Percentiles rank a stretch among this genome's conserved stretches.
phyloP scores from a whole-genome alignment of 495 filamentous ascomycete species.

The Penicillium lagena region DNA sequence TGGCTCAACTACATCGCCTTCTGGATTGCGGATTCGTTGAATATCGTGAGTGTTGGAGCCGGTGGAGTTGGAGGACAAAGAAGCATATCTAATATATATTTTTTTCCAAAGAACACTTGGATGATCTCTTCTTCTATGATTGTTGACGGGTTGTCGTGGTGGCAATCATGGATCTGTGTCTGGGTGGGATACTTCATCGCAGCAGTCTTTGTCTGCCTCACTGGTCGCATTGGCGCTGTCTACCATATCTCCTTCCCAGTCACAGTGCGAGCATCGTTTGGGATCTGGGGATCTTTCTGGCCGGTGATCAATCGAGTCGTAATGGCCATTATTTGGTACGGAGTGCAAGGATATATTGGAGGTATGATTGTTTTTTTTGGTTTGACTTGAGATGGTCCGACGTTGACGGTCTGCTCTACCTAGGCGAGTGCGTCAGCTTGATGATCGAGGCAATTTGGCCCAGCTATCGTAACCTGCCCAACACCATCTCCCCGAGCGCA shows the following conservation, averaged over 20 bases:
- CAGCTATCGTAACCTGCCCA: constrained; percentile 56
- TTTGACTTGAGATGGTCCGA: neutral
- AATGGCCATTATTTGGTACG: constrained; percentile 75
- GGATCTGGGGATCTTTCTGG: constrained; percentile 85
- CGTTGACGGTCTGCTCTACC: neutral
- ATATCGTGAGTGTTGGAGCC: constrained; percentile 54
- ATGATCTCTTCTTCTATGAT: constrained; percentile 90
- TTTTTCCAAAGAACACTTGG: constrained; percentile 78
- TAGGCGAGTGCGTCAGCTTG: constrained; percentile 66
- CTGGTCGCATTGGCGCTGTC: constrained; percentile 81
- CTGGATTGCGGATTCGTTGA: constrained; percentile 92
- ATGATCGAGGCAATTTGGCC: constrained; percentile 85
- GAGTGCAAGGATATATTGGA: constrained; percentile 82
- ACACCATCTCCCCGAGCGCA: constrained; percentile 55
- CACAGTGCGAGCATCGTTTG: constrained; percentile 66
- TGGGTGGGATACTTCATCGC: constrained; percentile 81
- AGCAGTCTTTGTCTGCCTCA: constrained; percentile 65
- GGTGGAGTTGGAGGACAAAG: neutral
- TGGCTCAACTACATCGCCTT: constrained; percentile 86
- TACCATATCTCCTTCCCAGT: constrained; percentile 90
- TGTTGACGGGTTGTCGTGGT: constrained; percentile 77
- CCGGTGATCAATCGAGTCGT: constrained; percentile 85
- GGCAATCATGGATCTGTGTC: constrained; percentile 89
- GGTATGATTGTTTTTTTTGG: constrained; percentile 27
- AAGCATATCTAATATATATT: constrained; percentile 5